Conservation (phyloP, 768 basidiomycete genomes). For the Boletus subcaerulescens region DNA sequence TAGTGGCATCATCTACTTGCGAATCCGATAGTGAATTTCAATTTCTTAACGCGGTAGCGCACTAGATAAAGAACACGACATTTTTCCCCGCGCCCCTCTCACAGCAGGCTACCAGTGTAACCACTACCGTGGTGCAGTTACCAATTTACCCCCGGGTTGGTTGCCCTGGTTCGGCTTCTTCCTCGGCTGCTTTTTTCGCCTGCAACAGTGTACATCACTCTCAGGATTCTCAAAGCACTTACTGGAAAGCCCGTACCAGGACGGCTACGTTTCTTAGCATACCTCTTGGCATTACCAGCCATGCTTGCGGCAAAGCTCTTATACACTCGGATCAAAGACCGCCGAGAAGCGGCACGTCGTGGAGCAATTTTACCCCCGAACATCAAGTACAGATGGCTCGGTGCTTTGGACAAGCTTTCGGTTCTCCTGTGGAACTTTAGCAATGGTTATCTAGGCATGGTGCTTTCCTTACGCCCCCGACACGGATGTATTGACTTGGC, state of each 20-base stretch:
- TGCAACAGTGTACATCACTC: not conserved
- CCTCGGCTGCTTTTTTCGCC: too few species aligned
- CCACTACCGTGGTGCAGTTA: too few species aligned
- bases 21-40: too few species aligned
- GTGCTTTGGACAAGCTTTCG: not conserved
- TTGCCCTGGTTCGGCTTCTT: too few species aligned
- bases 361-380: not conserved
- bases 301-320: constrained; percentile 8
- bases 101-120: too few species aligned
- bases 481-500: too few species aligned
- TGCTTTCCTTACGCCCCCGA: not conserved
- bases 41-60: too few species aligned
- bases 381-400: not conserved
- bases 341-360: constrained; percentile 27
- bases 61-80: too few species aligned
- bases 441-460: too few species aligned
- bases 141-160: too few species aligned
- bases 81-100: too few species aligned
- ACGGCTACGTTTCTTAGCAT: constrained; percentile 16
- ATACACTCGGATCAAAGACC: constrained; percentile 34
- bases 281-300: constrained; percentile 24
- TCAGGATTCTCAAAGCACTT: constrained; percentile 9
- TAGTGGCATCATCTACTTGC: too few species aligned
- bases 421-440: not conserved
- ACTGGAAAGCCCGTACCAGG: not conserved